Evolutionary conservation across 2,329 filamentous ascomycete genomes (phyloP).

Genomic region (Phyllosticta citribraziliensis): DNA sequence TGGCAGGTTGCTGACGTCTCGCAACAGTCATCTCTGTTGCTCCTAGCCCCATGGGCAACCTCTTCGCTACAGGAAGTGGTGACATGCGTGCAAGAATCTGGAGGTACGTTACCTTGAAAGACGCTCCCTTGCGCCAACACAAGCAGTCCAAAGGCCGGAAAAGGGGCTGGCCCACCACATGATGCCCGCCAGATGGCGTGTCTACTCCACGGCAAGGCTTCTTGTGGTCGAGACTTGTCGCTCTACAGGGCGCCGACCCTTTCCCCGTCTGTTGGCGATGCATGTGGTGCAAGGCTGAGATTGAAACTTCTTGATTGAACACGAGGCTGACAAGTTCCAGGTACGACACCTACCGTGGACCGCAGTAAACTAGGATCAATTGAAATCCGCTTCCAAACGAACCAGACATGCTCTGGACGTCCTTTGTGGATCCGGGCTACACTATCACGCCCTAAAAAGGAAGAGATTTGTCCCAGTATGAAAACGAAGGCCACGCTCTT

Average conservation of each 20-base stretch:
- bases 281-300: too few relatives aligned
- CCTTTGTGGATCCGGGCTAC: neutral
- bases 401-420: neutral
- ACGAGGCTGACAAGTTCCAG: neutral
- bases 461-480: neutral
- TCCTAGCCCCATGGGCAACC: slow-evolving; percentile 75
- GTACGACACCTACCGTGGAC: slow-evolving; percentile 10
- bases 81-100: slow-evolving; percentile 98
- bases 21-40: slow-evolving; percentile 81
- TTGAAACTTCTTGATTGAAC: neutral
- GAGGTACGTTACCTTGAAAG: slow-evolving; percentile 50
- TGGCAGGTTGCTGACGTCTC: neutral
- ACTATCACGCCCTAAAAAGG: neutral
- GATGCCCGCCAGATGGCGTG: neutral
- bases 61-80: slow-evolving; percentile 92
- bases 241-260: neutral
- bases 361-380: slow-evolving; percentile 8
- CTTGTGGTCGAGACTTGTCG: neutral
- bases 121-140: too few relatives aligned
- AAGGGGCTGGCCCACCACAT: neutral
- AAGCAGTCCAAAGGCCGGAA: neutral
- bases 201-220: neutral
- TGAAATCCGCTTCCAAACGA: neutral
- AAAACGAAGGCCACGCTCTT: neutral
- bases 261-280: too few relatives aligned